These are phyloP conservation scores for Fusarium nisikadoi DNA, from an alignment of 2,329 filamentous ascomycete species.

Conservation along the genomic window DNA sequence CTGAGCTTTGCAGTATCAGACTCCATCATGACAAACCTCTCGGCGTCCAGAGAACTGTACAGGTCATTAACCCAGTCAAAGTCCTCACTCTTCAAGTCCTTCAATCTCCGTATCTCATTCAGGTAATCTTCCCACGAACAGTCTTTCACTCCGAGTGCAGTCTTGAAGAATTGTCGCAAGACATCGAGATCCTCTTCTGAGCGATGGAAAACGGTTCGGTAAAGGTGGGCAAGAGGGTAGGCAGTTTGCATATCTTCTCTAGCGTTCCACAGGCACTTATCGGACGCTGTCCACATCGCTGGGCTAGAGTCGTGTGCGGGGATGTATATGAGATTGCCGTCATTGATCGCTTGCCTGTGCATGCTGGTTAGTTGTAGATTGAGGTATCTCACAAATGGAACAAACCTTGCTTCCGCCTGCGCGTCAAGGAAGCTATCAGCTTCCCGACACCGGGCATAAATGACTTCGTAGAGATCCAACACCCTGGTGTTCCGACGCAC, in stretches of 20 bases:
- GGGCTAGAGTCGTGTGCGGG: neutral
- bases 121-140: conserved; percentile 29
- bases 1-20: conserved; percentile 2
- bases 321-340: conserved; percentile 16
- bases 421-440: conserved; percentile 11
- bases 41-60: neutral
- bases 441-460: conserved; percentile 31
- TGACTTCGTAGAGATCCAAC: conserved; percentile 35
- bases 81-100: conserved; percentile 9
- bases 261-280: conserved; percentile 31
- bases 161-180: conserved; percentile 34
- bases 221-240: conserved; percentile 29
- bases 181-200: conserved; percentile 18
- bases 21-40: neutral
- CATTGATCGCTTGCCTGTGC: conserved; percentile 3
- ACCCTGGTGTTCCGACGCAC: conserved; percentile 8
- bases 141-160: conserved; percentile 7
- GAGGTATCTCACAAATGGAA: rapidly evolving
- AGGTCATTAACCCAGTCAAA: conserved; percentile 32
- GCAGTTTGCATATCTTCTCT: conserved; percentile 29
- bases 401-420: conserved; percentile 14
- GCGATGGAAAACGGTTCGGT: conserved; percentile 7
- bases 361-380: neutral
- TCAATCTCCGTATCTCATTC: conserved; percentile 27
- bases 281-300: conserved; percentile 14